Conservation (phyloP, 768 basidiomycete genomes). For the Floccularia luteovirens region DNA sequence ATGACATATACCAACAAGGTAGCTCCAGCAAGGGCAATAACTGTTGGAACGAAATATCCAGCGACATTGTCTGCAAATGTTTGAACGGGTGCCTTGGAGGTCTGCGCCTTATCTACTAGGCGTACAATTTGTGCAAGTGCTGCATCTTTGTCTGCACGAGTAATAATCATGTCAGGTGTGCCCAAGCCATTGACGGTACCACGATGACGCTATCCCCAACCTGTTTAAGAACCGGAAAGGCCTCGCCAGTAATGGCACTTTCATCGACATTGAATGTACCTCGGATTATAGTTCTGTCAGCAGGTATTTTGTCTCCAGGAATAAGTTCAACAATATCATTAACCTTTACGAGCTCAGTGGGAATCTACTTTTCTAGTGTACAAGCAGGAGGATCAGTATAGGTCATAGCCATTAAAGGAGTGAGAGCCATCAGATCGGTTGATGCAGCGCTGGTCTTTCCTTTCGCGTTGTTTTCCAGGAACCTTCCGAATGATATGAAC, state of each 20-base stretch:
- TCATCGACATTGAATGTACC: conserved; percentile 91
- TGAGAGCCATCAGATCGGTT: conserved; percentile 91
- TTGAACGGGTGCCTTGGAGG: conserved; percentile 96
- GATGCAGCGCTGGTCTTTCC: conserved; percentile 95
- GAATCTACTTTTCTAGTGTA: conserved; percentile 81
- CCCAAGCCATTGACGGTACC: conserved; percentile 96
- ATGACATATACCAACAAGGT: conserved; percentile 86
- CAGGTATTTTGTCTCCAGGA: conserved; percentile 94
- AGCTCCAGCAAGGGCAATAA: conserved; percentile 71
- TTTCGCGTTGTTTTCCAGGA: conserved; percentile 94
- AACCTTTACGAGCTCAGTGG: conserved; percentile 92
- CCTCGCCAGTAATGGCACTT: conserved; percentile 94
- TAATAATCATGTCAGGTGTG: conserved; percentile 95
- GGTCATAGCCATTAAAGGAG: conserved; percentile 93
- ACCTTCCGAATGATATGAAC: conserved; percentile 93
- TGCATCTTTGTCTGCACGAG: conserved; percentile 92
- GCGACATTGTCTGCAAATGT: conserved; percentile 93
- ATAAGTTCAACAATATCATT: conserved; percentile 91
- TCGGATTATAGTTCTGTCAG: conserved; percentile 84
- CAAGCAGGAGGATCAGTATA: conserved; percentile 82
- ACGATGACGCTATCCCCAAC: conserved; percentile 80
- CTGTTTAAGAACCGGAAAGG: conserved; percentile 80
- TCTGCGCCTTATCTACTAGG: conserved; percentile 97
- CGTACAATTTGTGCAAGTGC: conserved; percentile 94
- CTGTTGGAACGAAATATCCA: conserved; percentile 90